phyloP scores from a whole-genome alignment of 805 yeast genomes.

The Ogataea sp. region DNA sequence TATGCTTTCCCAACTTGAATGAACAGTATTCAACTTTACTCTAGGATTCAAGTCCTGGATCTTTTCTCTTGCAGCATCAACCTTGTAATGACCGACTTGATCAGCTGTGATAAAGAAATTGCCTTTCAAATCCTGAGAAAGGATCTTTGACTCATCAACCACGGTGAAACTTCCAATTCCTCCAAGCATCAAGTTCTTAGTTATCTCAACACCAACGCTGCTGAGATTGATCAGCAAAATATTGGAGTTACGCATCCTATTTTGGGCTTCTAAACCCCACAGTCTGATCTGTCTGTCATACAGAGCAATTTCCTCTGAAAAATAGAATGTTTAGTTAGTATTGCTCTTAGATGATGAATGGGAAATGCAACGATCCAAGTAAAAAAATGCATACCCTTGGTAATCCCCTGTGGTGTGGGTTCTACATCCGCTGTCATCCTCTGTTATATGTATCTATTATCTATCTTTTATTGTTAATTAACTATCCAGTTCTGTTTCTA shows the following conservation, averaged over 20 bases:
- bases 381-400: not conserved
- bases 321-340: conserved; percentile 5
- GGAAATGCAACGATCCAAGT: too few species aligned
- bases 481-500: too few species aligned
- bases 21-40: conserved; percentile 47
- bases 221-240: conserved; percentile 66
- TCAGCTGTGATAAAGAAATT: conserved; percentile 63
- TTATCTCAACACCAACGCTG: conserved; percentile 73
- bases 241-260: conserved; percentile 61
- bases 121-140: conserved; percentile 56
- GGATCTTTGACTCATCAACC: conserved; percentile 46
- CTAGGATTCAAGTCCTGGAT: conserved; percentile 75
- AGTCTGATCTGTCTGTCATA: conserved; percentile 92
- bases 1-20: conserved; percentile 21
- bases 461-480: too few species aligned
- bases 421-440: not conserved
- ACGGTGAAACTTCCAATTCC: conserved; percentile 80
- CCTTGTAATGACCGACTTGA: conserved; percentile 49
- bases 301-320: conserved; percentile 72
- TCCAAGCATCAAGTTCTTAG: conserved; percentile 79
- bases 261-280: conserved; percentile 95
- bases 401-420: not conserved
- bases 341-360: not conserved
- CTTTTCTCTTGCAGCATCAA: conserved; percentile 44
- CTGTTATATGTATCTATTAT: too few species aligned